phyloP scores from a whole-genome alignment of 148 eudicot species.

The Nepenthes gracilis region DNA sequence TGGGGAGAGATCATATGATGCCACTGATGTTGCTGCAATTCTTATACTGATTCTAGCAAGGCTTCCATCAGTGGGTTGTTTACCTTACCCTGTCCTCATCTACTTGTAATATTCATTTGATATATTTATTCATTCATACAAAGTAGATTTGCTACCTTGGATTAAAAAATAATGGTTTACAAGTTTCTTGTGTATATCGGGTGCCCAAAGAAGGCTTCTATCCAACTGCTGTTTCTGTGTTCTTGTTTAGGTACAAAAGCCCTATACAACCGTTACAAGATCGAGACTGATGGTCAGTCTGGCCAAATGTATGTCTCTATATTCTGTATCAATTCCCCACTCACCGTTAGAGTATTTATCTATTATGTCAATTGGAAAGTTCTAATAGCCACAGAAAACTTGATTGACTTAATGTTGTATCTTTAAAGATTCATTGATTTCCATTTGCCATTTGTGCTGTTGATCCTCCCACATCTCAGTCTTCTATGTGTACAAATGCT shows the following conservation, averaged over 20 bases:
- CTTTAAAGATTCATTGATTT: no score
- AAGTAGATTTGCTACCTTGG: neutral
- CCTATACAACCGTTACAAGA: conserved; percentile 67
- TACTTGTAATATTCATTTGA: neutral
- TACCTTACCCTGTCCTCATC: conserved; percentile 5
- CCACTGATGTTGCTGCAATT: conserved; percentile 74
- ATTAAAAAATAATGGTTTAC: no score
- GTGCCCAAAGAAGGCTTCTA: neutral
- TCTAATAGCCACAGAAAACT: neutral
- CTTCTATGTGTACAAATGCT: no score
- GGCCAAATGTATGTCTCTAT: conserved; percentile 65
- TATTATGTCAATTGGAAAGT: neutral
- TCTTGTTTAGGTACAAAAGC: conserved; percentile 38
- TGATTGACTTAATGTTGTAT: neutral
- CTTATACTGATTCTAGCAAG: conserved; percentile 79
- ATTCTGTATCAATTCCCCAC: neutral
- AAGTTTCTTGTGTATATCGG: no score
- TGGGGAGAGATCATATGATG: conserved; percentile 92
- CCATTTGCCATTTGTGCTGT: no score
- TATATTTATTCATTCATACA: neutral
- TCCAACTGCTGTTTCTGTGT: neutral
- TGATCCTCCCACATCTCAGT: no score
- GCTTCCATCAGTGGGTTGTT: conserved; percentile 70
- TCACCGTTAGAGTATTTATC: neutral
- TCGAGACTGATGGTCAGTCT: conserved; percentile 55